Percentiles rank a stretch among this genome's conserved stretches.
phyloP scores from a whole-genome alignment of 495 filamentous ascomycete genomes.

The Umbilicaria muhlenbergii region DNA sequence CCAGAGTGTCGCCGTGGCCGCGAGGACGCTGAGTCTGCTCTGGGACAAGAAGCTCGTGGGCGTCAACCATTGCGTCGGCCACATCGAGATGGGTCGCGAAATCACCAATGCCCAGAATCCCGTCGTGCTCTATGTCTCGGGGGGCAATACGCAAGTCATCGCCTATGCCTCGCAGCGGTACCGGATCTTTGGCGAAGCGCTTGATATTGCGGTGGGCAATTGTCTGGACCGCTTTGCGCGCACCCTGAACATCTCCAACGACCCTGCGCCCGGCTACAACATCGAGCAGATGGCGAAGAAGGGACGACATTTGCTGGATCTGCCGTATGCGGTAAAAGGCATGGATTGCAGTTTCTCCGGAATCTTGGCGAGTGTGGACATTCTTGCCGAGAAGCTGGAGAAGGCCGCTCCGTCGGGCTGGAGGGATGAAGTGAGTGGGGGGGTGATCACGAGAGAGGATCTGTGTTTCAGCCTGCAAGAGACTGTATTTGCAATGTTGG shows the following conservation, averaged over 20 bases:
- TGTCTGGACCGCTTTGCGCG: slow-evolving; percentile 93
- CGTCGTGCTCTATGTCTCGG: slow-evolving; percentile 88
- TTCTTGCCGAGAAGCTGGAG: slow-evolving; percentile 42
- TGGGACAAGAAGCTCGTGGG: slow-evolving; percentile 81
- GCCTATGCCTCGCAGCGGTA: slow-evolving; percentile 89
- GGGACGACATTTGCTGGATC: slow-evolving; percentile 57
- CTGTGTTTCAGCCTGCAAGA: slow-evolving; percentile 92
- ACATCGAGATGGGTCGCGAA: slow-evolving; percentile 92
- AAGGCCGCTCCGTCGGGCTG: slow-evolving; percentile 15
- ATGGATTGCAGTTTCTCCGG: slow-evolving; percentile 97
- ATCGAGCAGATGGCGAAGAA: slow-evolving; percentile 91
- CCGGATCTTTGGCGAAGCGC: slow-evolving; percentile 92
- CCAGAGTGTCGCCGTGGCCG: slow-evolving; percentile 74
- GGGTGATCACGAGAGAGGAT: slow-evolving; percentile 60
- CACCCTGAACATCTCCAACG: slow-evolving; percentile 78
- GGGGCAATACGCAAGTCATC: slow-evolving; percentile 96
- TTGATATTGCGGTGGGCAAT: slow-evolving; percentile 96
- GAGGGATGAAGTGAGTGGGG: slow-evolving; percentile 22
- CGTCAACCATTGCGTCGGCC: slow-evolving; percentile 95
- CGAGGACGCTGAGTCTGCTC: slow-evolving; percentile 64
- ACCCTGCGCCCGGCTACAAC: slow-evolving; percentile 93
- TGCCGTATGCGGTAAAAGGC: slow-evolving; percentile 93
- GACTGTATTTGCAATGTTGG: slow-evolving; percentile 89
- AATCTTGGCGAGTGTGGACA: slow-evolving; percentile 69
- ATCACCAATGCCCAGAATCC: slow-evolving; percentile 89